These are phyloP conservation scores for Spizellomyces punctatus DNA, from an alignment of 192 early-diverging fungal genomes.

Conservation along the genomic window DNA sequence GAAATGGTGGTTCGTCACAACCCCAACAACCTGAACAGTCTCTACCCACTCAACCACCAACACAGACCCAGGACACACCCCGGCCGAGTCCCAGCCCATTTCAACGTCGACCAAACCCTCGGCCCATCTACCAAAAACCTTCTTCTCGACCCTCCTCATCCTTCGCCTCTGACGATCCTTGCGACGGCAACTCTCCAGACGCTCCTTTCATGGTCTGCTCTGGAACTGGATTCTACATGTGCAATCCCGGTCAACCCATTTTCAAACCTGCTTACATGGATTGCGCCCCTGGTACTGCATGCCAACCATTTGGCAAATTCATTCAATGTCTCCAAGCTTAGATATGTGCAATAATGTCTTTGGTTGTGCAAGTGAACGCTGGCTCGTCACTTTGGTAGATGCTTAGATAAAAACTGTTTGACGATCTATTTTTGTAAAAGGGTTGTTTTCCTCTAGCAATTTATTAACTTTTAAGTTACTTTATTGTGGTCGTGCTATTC, in stretches of 20 bases:
- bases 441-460: no score
- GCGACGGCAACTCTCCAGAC: no score
- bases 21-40: background rate
- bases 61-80: background rate
- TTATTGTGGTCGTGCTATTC: no score
- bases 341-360: no score
- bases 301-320: slow-evolving; percentile 25
- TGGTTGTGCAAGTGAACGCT: no score
- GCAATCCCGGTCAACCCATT: slow-evolving; percentile 16
- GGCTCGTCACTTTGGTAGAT: no score
- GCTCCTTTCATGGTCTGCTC: slow-evolving; percentile 9
- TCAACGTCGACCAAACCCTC: background rate
- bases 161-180: no score
- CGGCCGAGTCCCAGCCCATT: background rate
- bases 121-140: no score
- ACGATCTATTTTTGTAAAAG: no score
- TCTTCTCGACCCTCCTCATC: no score
- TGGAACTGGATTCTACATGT: background rate
- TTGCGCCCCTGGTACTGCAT: slow-evolving; percentile 22
- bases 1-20: background rate
- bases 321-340: slow-evolving; percentile 6
- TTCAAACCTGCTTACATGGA: background rate
- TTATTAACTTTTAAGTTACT: no score
- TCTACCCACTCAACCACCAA: background rate
- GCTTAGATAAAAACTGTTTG: no score